Conservation (phyloP, 257 asterid species). For the Nicotiana benthamiana region DNA sequence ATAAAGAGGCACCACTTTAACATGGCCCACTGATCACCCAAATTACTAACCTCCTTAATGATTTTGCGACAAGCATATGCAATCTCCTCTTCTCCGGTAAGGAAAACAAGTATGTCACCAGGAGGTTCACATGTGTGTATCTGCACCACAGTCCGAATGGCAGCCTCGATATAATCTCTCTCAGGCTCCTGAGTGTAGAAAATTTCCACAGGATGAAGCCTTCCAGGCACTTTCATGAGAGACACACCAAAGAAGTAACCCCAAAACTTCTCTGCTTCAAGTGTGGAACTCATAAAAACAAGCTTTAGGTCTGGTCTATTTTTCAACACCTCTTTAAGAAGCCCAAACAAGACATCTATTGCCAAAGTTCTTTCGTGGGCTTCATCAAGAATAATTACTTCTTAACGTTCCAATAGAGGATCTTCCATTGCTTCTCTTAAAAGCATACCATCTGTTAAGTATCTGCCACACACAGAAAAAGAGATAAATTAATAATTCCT, state of each 20-base stretch:
- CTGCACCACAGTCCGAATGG: slow-evolving; percentile 87
- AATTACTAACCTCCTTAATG: slow-evolving; percentile 61
- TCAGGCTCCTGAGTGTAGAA: slow-evolving; percentile 93
- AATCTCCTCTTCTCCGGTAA: slow-evolving; percentile 97
- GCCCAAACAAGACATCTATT: slow-evolving; percentile 92
- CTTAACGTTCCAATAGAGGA: slow-evolving; percentile 85
- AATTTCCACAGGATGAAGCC: slow-evolving; percentile 94
- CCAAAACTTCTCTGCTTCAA: slow-evolving; percentile 95
- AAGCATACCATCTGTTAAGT: slow-evolving; percentile 98
- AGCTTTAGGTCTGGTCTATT: slow-evolving; percentile 76
- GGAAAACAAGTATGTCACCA: slow-evolving; percentile 95
- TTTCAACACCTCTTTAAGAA: slow-evolving; percentile 82
- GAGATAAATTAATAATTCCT: background rate
- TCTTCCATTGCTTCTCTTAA: slow-evolving; percentile 98
- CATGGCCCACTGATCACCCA: slow-evolving; percentile 94
- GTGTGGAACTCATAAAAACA: slow-evolving; percentile 99
- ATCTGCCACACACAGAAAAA: slow-evolving; percentile 31
- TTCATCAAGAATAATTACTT: slow-evolving; percentile 94
- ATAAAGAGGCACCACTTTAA: slow-evolving; percentile 76
- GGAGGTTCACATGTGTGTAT: slow-evolving; percentile 78
- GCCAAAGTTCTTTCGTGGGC: slow-evolving; percentile 98
- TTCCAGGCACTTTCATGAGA: slow-evolving; percentile 95
- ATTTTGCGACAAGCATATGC: slow-evolving; percentile 93
- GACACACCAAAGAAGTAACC: slow-evolving; percentile 84
- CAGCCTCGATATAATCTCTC: slow-evolving; percentile 94